Base-by-base conservation (phyloP, 169 alveolate species). In the Cytauxzoon felis region DNA sequence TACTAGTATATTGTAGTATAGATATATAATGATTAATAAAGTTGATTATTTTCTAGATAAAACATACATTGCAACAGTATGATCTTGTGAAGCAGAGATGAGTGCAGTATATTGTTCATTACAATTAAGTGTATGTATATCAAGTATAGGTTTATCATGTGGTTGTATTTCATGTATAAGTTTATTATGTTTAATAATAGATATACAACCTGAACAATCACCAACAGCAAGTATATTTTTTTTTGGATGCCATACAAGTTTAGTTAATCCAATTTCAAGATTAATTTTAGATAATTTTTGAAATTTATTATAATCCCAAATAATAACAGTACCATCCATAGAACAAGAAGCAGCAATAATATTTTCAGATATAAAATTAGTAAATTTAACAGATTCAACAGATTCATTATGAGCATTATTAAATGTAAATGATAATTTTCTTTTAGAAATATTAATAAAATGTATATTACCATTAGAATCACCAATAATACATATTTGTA, bases 51-150 rank as follows among this genome's bases (percentile, higher is more conserved):
- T n/a, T 5, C 11, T 6, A 16, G 18, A 5, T 3, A 33, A 66
- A 66, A 66, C 78, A 11, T 66, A 66, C 78, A 66, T 66, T 26
- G 45, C 68, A 58, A 56, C 50, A 21, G 69, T 27, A 16, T 58
- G 60, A 45, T 66, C 78, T 42, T 66, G 64, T 6, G 78, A 66
- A 13, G 45, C 78, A 11, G 69, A 53, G 24, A 66, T 36, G 13
- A 66, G 65, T 6, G 78, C 78, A 2, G 9, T 13, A 21, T 66
- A 66, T n/a, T 50, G 27, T 9, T 54, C 60, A 38, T 42, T 51
- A 30, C 78, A 66, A 11, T 57, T 57, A 0, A 66, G 59, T 9
- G 42, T 6, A n/a, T 29, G 62, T 16, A 66, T 36, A 48, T 66
- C 78, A 33, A 66, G 59, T 5, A 66, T 68, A 9, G 72, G 24